A percentile compares a stretch with the other conserved stretches of the same genome.
These are phyloP conservation scores for Fusarium redolens DNA, from an alignment of 2,329 filamentous ascomycete species.

Conservation along the genomic window DNA sequence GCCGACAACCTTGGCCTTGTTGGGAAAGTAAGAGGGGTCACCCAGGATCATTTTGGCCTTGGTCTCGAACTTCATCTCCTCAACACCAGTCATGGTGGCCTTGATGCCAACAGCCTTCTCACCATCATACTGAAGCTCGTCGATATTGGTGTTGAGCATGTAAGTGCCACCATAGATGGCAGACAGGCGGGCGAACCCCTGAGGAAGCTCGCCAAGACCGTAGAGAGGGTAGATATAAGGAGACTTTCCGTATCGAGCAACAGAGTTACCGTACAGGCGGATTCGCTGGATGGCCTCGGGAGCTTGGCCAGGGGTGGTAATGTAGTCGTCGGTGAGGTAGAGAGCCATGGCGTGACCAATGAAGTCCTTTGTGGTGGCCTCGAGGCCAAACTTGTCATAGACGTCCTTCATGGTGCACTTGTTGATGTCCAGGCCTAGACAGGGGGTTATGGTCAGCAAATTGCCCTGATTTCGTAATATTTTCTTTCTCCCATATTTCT, in stretches of 20 bases:
- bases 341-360: conserved; percentile 98
- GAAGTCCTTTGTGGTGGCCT: conserved; percentile 90
- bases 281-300: conserved; percentile 92
- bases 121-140: conserved; percentile 87
- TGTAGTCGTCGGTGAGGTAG: conserved; percentile 90
- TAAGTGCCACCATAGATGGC: conserved; percentile 99
- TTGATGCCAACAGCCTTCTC: conserved; percentile 95
- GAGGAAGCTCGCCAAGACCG: conserved; percentile 94
- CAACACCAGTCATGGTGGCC: conserved; percentile 92
- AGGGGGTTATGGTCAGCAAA: conserved; percentile 24
- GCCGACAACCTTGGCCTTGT: conserved; percentile 87
- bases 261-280: conserved; percentile 95
- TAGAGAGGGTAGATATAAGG: conserved; percentile 99
- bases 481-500: background rate
- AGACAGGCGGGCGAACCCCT: conserved; percentile 95
- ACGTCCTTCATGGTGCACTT: conserved; percentile 95
- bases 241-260: conserved; percentile 96
- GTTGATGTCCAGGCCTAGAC: conserved; percentile 80
- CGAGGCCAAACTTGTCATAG: conserved; percentile 96
- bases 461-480: background rate
- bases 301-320: conserved; percentile 76
- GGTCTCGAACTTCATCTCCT: conserved; percentile 95
- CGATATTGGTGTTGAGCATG: conserved; percentile 96
- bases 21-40: conserved; percentile 95
- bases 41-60: conserved; percentile 96